These are phyloP conservation scores for Alnus rubra DNA, from an alignment of 306 rosid species.

Conservation along the genomic window DNA sequence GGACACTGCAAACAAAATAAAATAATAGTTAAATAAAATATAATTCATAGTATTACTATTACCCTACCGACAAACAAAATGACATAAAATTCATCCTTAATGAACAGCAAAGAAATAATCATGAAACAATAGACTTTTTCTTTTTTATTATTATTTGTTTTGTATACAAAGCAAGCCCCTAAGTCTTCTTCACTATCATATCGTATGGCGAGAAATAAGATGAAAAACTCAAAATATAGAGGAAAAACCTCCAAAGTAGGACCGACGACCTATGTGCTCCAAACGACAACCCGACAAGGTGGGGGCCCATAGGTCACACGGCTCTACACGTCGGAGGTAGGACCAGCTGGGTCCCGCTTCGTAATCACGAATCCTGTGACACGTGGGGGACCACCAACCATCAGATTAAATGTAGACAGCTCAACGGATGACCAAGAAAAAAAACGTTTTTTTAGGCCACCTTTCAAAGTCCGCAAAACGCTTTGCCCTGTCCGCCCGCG, in stretches of 20 bases:
- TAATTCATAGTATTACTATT: too few relatives aligned
- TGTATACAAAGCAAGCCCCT: too few relatives aligned
- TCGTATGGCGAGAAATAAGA: not conserved
- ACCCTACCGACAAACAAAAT: too few relatives aligned
- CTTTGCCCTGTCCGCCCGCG: not conserved
- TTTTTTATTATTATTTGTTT: not conserved
- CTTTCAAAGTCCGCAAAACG: not conserved
- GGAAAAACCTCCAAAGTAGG: not conserved
- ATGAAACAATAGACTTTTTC: too few relatives aligned
- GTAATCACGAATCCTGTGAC: not conserved
- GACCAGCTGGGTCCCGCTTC: conserved; percentile 23
- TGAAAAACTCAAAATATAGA: not conserved
- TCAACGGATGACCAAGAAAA: conserved; percentile 3
- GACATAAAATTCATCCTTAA: too few relatives aligned
- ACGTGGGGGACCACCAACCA: conserved; percentile 19
- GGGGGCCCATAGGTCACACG: conserved; percentile 39
- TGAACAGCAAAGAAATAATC: too few relatives aligned
- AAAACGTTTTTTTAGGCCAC: not conserved
- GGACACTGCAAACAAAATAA: too few relatives aligned
- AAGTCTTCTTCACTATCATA: not conserved
- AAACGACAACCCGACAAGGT: conserved; percentile 67
- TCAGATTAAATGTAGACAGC: conserved; percentile 35
- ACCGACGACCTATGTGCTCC: conserved; percentile 31
- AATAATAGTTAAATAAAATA: too few relatives aligned
- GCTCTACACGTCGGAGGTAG: conserved; percentile 34